Evolutionary conservation across 768 basidiomycete species (phyloP).

Genomic region (Fibroporia radiculosa): DNA sequence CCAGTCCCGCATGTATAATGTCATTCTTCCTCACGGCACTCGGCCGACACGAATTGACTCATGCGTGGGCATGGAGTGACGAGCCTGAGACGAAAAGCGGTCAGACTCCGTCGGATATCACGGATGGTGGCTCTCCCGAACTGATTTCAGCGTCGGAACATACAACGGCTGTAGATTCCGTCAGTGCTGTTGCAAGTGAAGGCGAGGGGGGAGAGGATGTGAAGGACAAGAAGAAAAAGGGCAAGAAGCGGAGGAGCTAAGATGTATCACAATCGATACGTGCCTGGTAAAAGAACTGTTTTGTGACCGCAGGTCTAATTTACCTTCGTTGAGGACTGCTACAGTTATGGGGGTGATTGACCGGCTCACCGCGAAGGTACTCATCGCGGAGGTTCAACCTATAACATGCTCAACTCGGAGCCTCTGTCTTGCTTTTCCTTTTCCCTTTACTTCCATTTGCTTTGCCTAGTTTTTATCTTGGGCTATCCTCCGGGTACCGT

Average conservation of each 20-base stretch:
- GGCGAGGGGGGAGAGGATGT: not conserved
- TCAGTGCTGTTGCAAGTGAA: too few species aligned
- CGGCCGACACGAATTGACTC: conserved; percentile 58
- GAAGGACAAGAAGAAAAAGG: conserved; percentile 1
- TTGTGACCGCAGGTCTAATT: too few species aligned
- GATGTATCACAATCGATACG: too few species aligned
- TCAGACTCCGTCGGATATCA: not conserved
- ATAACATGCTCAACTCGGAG: not conserved
- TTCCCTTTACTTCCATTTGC: too few species aligned
- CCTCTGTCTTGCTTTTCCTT: not conserved
- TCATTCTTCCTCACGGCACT: conserved; percentile 56
- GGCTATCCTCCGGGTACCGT: too few species aligned
- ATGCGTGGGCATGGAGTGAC: conserved; percentile 71
- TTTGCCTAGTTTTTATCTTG: too few species aligned
- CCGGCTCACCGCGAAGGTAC: conserved; percentile 1
- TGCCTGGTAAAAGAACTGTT: too few species aligned
- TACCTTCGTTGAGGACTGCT: not conserved
- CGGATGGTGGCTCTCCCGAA: not conserved
- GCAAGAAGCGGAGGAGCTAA: conserved; percentile 5
- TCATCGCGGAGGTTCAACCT: not conserved
- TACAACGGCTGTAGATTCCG: too few species aligned
- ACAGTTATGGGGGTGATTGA: not conserved
- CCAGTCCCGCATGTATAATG: conserved; percentile 69
- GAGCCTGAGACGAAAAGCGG: conserved; percentile 24
- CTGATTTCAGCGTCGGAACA: not conserved